Evolutionary conservation across 768 basidiomycete species (phyloP), one percentile per base, ranked within the genome.

Genomic region (Sarcomyxa edulis): DNA sequence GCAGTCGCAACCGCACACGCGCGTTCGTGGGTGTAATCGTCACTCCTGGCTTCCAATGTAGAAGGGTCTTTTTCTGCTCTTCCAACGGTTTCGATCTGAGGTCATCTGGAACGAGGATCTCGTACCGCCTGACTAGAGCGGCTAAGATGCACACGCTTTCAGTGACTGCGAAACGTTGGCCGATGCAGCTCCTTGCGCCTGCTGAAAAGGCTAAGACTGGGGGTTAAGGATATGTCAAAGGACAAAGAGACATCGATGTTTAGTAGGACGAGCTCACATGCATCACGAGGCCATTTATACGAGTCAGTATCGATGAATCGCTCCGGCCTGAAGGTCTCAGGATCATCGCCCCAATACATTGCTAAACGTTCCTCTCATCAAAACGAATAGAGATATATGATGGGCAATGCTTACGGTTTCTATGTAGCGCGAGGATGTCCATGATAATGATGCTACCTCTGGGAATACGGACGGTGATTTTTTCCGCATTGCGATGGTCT

Each of bases 251-350:
- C 14, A 35, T 15, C 11, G 21, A 26, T 21, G 39, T n/a, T 5
- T n/a, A 6, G 2, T 23, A 15, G 5, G 11, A 12, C 4, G 9
- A 15, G 32, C 70, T 31, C 40, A 71, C 71, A 73, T 10, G 69
- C 72, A 39, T 73, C 61, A 16, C 74, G 65, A 10, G 72, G 74
- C 72, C 72, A 76, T 21, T 60, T 59, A 39, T 75, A 74, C 1
- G 60, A 53, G 5, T 62, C 62, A 0, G 69, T 72, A 36, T 76
- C 73, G 19, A 76, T 58, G 49, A 75, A 76, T 0, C 69, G 64
- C 31, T 70, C 68, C 0, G 72, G 72, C 32, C 54, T 72, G 58
- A 73, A 76, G 14, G 64, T 60, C 7, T 43, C 51, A 0, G 40
- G 58, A 37, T 76, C 72, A 9, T 59, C 50, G 5, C 74, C 74